Percentiles rank a stretch among this genome's conserved stretches.
These are phyloP conservation scores for Pythium phragmiticola DNA, from an alignment of 352 stramenopile species.

Conservation along the genomic window DNA sequence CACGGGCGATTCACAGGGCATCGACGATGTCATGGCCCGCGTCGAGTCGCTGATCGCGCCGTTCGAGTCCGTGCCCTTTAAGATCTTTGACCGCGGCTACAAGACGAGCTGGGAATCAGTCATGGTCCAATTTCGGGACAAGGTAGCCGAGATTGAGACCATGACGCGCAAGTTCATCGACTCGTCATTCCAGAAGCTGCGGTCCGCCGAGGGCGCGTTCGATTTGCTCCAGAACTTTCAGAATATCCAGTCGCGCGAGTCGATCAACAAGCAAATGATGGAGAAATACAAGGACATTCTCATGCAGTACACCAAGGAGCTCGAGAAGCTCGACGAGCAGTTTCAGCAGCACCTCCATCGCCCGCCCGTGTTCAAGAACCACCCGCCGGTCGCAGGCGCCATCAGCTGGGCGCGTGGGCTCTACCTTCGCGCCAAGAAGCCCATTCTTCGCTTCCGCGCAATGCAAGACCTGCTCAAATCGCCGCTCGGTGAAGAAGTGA, in stretches of 20 bases:
- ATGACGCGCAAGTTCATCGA: slow-evolving; percentile 96
- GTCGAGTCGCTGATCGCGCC: slow-evolving; percentile 84
- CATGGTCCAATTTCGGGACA: slow-evolving; percentile 93
- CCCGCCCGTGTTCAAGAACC: slow-evolving; percentile 93
- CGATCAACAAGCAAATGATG: slow-evolving; percentile 97
- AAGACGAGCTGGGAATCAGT: slow-evolving; percentile 94
- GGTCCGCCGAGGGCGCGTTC: slow-evolving; percentile 93
- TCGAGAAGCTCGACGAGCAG: slow-evolving; percentile 89
- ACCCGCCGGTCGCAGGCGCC: slow-evolving; percentile 85
- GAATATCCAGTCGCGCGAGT: slow-evolving; percentile 94
- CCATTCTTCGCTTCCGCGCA: slow-evolving; percentile 92
- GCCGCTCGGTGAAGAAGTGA: slow-evolving; percentile 90
- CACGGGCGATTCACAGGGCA: slow-evolving; percentile 92
- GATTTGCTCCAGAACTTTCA: slow-evolving; percentile 97
- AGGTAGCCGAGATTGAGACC: slow-evolving; percentile 94
- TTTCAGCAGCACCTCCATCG: slow-evolving; percentile 84
- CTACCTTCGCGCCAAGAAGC: slow-evolving; percentile 93
- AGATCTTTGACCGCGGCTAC: slow-evolving; percentile 93
- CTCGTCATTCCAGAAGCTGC: slow-evolving; percentile 94
- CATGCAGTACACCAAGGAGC: slow-evolving; percentile 95
- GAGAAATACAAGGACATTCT: slow-evolving; percentile 97
- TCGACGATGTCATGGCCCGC: slow-evolving; percentile 92
- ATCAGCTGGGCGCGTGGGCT: slow-evolving; percentile 82
- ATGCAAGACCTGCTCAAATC: slow-evolving; percentile 93
- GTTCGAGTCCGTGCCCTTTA: slow-evolving; percentile 90